Evolutionary conservation across 352 stramenopile genomes (phyloP).

Genomic region (Pythium biforme): DNA sequence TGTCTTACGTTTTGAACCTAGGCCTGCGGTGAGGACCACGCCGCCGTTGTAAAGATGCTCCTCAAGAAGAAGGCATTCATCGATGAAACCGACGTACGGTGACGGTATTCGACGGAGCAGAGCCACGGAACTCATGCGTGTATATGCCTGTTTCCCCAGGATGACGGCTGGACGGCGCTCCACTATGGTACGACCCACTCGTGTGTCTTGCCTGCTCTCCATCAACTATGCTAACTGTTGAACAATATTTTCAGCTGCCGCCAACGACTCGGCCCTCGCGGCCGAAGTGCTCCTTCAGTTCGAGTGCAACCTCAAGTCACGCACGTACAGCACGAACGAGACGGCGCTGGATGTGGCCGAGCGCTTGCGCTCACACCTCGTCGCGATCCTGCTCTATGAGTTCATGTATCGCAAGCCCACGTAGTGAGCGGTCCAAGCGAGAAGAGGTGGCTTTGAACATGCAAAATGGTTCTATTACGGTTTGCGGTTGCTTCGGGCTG

Average conservation of each 20-base stretch:
- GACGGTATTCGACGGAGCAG: background rate
- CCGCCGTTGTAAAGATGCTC: conserved; percentile 50
- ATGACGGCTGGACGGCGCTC: conserved; percentile 72
- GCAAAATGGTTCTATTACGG: conserved; percentile 1
- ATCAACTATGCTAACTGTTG: background rate
- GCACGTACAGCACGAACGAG: conserved; percentile 66
- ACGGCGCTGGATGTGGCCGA: conserved; percentile 79
- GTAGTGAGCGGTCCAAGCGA: background rate
- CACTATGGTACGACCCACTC: conserved; percentile 53
- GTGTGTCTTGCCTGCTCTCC: background rate
- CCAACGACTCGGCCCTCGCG: conserved; percentile 64
- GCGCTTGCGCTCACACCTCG: conserved; percentile 65
- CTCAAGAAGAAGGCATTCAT: conserved; percentile 75
- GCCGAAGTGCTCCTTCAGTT: conserved; percentile 67
- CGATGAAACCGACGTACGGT: conserved; percentile 73
- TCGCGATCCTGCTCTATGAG: conserved; percentile 74
- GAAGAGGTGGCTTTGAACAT: background rate
- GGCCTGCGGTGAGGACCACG: conserved; percentile 74
- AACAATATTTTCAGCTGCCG: conserved; percentile 37
- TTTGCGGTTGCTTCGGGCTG: no score
- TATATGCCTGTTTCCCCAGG: conserved; percentile 32
- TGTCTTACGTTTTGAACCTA: conserved; percentile 18
- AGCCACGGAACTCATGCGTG: background rate
- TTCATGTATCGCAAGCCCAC: conserved; percentile 50
- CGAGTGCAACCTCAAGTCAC: conserved; percentile 56